A percentile compares a stretch with the other conserved stretches of the same genome.
phyloP scores from a whole-genome alignment of 495 filamentous ascomycete genomes.

The Coniosporium apollinis region DNA sequence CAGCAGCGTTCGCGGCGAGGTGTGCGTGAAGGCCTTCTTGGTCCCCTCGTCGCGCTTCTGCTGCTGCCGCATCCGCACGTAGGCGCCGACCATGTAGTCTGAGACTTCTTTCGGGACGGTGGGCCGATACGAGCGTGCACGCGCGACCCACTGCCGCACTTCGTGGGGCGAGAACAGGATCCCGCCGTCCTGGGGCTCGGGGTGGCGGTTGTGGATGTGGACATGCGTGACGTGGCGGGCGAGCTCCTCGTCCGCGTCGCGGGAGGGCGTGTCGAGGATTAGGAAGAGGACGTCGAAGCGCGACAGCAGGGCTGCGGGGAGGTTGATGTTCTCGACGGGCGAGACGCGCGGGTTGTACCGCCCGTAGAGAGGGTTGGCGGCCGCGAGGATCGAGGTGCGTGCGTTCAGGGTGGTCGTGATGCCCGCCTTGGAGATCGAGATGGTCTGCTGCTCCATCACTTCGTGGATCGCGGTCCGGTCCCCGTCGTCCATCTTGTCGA shows the following conservation, averaged over 20 bases:
- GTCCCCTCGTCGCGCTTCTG: slow-evolving; percentile 77
- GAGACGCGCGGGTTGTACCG: slow-evolving; percentile 95
- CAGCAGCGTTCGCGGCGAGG: slow-evolving; percentile 80
- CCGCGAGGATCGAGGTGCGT: slow-evolving; percentile 90
- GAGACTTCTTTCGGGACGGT: slow-evolving; percentile 66
- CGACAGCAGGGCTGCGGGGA: slow-evolving; percentile 85
- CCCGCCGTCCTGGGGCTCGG: slow-evolving; percentile 49
- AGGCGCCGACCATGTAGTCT: slow-evolving; percentile 92
- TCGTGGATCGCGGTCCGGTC: slow-evolving; percentile 97
- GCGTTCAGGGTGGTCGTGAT: slow-evolving; percentile 94
- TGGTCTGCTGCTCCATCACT: slow-evolving; percentile 99
- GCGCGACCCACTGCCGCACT: slow-evolving; percentile 88
- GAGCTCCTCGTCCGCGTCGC: slow-evolving; percentile 82
- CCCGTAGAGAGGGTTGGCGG: slow-evolving; percentile 92
- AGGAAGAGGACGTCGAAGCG: slow-evolving; percentile 96
- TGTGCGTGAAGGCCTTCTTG: slow-evolving; percentile 82
- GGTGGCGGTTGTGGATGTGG: slow-evolving; percentile 92
- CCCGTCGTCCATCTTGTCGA: slow-evolving; percentile 98
- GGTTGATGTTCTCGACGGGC: slow-evolving; percentile 96
- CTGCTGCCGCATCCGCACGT: slow-evolving; percentile 77
- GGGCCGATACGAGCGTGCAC: slow-evolving; percentile 76
- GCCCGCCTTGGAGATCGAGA: slow-evolving; percentile 95
- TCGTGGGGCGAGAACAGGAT: slow-evolving; percentile 75
- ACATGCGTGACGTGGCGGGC: slow-evolving; percentile 91
- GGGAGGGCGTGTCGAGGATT: slow-evolving; percentile 79